These are phyloP conservation scores for Aspergillus sp. DNA, from an alignment of 2,329 filamentous ascomycete species.

Conservation along the genomic window DNA sequence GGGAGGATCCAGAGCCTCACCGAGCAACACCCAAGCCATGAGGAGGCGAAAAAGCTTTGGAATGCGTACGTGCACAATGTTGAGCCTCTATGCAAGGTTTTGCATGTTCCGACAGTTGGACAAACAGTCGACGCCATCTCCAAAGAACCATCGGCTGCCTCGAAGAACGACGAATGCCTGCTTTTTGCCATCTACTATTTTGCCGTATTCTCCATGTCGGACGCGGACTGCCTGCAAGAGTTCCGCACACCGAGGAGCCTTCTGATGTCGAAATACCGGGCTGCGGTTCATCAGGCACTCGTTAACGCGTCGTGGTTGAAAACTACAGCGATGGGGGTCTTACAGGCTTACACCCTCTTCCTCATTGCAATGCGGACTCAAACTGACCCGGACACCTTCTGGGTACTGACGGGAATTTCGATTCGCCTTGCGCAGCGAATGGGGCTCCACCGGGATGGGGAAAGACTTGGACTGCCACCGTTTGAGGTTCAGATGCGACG, in stretches of 20 bases:
- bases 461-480: constrained; percentile 41
- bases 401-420: constrained; percentile 49
- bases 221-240: constrained; percentile 9
- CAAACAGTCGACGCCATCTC: constrained; percentile 63
- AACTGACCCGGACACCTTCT: constrained; percentile 48
- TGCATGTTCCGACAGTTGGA: constrained; percentile 70
- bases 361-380: constrained; percentile 31
- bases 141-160: constrained; percentile 23
- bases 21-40: constrained; percentile 25
- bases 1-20: constrained; percentile 14
- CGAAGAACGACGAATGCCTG: constrained; percentile 34
- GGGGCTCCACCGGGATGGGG: constrained; percentile 49
- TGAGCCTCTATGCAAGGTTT: constrained; percentile 69
- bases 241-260: background rate
- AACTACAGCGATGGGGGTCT: constrained; percentile 13
- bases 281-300: constrained; percentile 9
- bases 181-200: constrained; percentile 26
- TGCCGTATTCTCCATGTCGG: constrained; percentile 16
- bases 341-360: constrained; percentile 16
- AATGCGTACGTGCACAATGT: constrained; percentile 71
- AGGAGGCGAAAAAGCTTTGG: constrained; percentile 65
- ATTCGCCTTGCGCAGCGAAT: constrained; percentile 47
- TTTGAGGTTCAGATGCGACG: constrained; percentile 45
- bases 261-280: constrained; percentile 12
- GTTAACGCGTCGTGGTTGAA: constrained; percentile 17